Conservation (phyloP, 2,329 filamentous ascomycete species). For the Rugonectria rugulosa region DNA sequence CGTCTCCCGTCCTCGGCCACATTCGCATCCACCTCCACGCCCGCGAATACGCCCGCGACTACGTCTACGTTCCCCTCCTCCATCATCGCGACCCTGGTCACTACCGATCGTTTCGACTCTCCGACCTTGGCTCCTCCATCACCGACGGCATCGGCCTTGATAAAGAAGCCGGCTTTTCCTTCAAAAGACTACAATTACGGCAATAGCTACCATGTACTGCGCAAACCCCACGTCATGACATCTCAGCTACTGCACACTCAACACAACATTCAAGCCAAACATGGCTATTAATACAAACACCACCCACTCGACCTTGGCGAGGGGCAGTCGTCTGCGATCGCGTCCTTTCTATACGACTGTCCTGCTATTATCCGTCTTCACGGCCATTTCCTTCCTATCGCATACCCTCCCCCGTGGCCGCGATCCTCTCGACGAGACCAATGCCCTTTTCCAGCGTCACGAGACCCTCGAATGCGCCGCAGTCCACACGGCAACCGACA, state of each 20-base stretch:
- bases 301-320: constrained; percentile 24
- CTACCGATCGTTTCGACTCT: neutral
- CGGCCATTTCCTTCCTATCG: constrained; percentile 53
- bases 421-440: constrained; percentile 10
- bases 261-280: constrained; percentile 6
- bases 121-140: neutral
- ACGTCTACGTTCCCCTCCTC: neutral
- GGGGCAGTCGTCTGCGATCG: constrained; percentile 50
- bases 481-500: constrained; percentile 78
- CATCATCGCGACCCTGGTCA: neutral
- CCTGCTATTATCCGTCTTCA: constrained; percentile 55
- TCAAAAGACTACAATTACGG: neutral
- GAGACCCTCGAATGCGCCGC: constrained; percentile 70
- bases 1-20: neutral
- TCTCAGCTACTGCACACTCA: constrained; percentile 25
- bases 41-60: too few relatives aligned
- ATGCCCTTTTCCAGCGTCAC: constrained; percentile 37
- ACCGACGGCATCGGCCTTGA: neutral
- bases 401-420: constrained; percentile 27
- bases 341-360: constrained; percentile 60
- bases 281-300: constrained; percentile 17
- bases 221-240: constrained; percentile 32
- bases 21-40: neutral
- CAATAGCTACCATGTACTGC: constrained; percentile 20
- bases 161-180: neutral